phyloP scores from a whole-genome alignment of 2,329 filamentous ascomycete species.

The Samsoniella hepiali region DNA sequence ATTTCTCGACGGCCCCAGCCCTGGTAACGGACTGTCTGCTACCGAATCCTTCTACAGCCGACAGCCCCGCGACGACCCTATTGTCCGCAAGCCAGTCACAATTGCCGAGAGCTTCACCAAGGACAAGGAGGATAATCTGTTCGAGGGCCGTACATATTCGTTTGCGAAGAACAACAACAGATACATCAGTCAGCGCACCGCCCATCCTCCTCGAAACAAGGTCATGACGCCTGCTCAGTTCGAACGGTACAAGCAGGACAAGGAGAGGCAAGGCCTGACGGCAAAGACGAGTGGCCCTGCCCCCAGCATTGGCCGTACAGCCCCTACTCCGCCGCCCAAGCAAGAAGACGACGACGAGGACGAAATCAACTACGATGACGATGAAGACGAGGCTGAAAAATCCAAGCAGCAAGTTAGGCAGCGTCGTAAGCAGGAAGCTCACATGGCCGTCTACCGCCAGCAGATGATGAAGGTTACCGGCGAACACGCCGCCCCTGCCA shows the following conservation, averaged over 20 bases:
- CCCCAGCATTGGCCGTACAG: background rate
- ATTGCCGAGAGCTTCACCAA: constrained; percentile 30
- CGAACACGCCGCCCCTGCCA: constrained; percentile 47
- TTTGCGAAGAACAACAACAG: constrained; percentile 37
- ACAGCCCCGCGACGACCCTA: constrained; percentile 20
- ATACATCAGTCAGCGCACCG: constrained; percentile 30
- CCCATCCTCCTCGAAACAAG: constrained; percentile 57
- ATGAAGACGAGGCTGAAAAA: constrained; percentile 77
- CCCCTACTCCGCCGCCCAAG: background rate
- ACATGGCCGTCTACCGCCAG: constrained; percentile 84
- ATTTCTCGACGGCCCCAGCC: constrained; percentile 36
- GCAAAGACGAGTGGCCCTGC: constrained; percentile 37
- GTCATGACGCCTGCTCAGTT: constrained; percentile 91
- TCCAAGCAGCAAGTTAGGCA: constrained; percentile 70
- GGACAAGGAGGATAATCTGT: constrained; percentile 52
- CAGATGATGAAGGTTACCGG: constrained; percentile 97
- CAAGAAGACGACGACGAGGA: constrained; percentile 61
- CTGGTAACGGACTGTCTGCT: constrained; percentile 11
- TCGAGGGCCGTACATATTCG: constrained; percentile 45
- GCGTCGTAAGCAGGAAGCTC: constrained; percentile 82
- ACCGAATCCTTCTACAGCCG: constrained; percentile 19
- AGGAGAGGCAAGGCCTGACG: constrained; percentile 54
- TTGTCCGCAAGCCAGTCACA: constrained; percentile 10
- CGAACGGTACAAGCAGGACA: constrained; percentile 73
- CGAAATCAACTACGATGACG: constrained; percentile 65